A percentile compares a stretch with the other conserved stretches of the same genome.
phyloP scores from a whole-genome alignment of 1,139 yeast species.

The Zygosaccharomyces sapae region DNA sequence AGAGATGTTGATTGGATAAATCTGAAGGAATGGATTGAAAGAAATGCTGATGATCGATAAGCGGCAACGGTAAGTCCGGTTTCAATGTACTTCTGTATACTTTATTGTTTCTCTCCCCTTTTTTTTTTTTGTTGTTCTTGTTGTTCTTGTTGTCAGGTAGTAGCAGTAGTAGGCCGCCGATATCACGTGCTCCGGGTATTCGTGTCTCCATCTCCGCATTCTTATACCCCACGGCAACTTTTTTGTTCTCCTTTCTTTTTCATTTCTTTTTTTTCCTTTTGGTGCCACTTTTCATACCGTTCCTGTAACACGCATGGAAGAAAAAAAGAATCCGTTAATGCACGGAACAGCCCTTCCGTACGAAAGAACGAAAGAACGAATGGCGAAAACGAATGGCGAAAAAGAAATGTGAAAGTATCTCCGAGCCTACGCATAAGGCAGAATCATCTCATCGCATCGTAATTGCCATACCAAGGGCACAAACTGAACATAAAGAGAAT shows the following conservation, averaged over 20 bases:
- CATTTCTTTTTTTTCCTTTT: too few species aligned
- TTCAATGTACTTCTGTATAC: too few species aligned
- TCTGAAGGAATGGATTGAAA: slow-evolving; percentile 55
- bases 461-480: not conserved
- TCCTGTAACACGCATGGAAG: not conserved
- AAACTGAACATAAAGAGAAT: too few species aligned
- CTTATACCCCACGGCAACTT: too few species aligned
- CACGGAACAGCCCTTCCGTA: not conserved
- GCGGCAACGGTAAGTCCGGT: not conserved
- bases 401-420: not conserved
- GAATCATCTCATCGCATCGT: not conserved
- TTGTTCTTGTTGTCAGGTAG: too few species aligned
- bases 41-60: slow-evolving; percentile 36
- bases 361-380: not conserved
- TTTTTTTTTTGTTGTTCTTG: too few species aligned
- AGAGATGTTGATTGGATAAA: slow-evolving; percentile 49
- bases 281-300: too few species aligned
- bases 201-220: too few species aligned
- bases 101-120: too few species aligned
- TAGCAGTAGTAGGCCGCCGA: too few species aligned
- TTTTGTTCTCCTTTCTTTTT: too few species aligned
- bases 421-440: not conserved
- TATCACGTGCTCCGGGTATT: too few species aligned
- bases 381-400: not conserved
- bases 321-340: not conserved